Conservation (phyloP, 345 rosid species). For the Eucalyptus polybractea region DNA sequence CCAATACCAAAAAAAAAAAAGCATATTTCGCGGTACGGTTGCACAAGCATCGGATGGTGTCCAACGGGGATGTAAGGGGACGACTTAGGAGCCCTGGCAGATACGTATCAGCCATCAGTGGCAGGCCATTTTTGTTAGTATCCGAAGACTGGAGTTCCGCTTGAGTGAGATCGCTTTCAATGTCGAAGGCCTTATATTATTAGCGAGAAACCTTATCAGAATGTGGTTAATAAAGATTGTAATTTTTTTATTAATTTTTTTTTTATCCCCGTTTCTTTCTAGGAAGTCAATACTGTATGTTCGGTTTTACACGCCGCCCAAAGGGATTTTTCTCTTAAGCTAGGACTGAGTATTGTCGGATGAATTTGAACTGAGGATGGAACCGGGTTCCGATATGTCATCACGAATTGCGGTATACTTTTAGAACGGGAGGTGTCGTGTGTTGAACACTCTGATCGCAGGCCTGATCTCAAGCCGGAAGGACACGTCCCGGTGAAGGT, state of each 20-base stretch:
- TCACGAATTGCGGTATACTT: background rate
- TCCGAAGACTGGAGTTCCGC: background rate
- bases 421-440: background rate
- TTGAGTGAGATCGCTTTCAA: background rate
- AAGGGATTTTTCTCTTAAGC: no score
- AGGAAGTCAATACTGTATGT: no score
- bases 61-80: background rate
- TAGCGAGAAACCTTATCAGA: background rate
- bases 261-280: no score
- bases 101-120: background rate
- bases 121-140: background rate
- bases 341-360: no score
- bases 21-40: background rate
- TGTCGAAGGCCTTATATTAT: background rate
- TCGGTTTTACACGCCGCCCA: no score
- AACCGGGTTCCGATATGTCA: background rate
- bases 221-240: background rate
- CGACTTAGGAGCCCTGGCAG: background rate
- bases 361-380: background rate
- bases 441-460: no score
- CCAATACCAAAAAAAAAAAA: no score
- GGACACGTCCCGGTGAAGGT: background rate
- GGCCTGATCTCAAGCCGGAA: background rate
- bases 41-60: background rate
- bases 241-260: no score